Conservation (phyloP, 441 rosid species). For the Gossypium davidsonii region DNA sequence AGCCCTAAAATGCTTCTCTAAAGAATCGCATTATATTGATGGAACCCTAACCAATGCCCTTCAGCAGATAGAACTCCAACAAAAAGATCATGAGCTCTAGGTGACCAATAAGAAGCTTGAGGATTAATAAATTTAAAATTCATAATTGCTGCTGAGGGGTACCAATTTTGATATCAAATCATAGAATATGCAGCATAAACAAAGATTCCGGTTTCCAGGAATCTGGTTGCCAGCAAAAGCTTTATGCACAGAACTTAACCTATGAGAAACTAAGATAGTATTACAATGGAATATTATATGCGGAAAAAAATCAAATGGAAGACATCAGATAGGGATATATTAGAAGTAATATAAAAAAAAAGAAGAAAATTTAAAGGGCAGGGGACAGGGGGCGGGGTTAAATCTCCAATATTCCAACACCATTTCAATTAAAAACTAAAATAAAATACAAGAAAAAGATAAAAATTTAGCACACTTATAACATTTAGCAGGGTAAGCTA, state of each 20-base stretch:
- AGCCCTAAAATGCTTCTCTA: not conserved
- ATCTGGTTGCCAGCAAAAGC: not conserved
- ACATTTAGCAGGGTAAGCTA: conserved; percentile 17
- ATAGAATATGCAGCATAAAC: not conserved
- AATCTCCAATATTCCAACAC: not conserved
- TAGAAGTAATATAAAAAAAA: conserved; percentile 3
- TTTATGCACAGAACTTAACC: not conserved
- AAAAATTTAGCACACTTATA: not conserved
- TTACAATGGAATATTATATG: not conserved
- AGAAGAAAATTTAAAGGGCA: not conserved
- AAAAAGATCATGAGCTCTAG: not conserved
- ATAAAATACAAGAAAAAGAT: not conserved
- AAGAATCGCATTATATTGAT: not conserved
- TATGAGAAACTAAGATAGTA: conserved; percentile 2
- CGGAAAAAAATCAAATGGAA: not conserved
- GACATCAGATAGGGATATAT: not conserved
- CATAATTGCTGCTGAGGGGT: not conserved
- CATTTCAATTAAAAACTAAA: conserved; percentile 6
- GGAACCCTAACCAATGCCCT: not conserved
- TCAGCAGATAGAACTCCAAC: not conserved
- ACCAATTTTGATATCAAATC: conserved; percentile 3
- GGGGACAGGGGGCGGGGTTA: not conserved
- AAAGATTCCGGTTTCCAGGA: conserved; percentile 4
- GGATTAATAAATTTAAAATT: not conserved
- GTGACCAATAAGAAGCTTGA: not conserved